These are phyloP conservation scores for Aspergillus avenaceus DNA, from an alignment of 495 filamentous ascomycete species.

Conservation along the genomic window DNA sequence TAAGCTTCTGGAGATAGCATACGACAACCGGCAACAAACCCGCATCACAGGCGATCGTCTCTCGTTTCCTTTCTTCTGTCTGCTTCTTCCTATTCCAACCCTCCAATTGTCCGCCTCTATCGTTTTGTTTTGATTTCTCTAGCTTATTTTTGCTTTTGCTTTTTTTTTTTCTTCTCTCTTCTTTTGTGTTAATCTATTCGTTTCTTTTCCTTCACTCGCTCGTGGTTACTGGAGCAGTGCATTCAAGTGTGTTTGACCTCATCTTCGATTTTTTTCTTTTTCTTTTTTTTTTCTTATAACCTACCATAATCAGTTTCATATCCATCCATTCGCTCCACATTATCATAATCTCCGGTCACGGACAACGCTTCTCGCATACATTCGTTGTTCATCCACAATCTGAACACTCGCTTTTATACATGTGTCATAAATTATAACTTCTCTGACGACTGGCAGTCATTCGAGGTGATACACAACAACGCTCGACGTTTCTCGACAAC, in stretches of 20 bases:
- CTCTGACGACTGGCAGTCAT: not conserved
- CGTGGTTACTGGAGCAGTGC: not conserved
- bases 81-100: no score
- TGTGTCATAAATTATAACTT: not conserved
- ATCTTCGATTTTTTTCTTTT: not conserved
- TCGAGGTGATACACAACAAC: no score
- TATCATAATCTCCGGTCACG: not conserved
- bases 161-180: not conserved
- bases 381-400: not conserved
- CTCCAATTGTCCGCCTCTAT: no score
- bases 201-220: not conserved
- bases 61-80: not conserved
- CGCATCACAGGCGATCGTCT: slow-evolving; percentile 1
- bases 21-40: not conserved
- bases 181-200: not conserved
- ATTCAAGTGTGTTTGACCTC: not conserved
- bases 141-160: not conserved
- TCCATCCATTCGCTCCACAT: not conserved
- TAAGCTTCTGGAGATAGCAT: slow-evolving; percentile 4
- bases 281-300: not conserved
- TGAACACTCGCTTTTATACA: slow-evolving; percentile 3
- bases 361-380: not conserved
- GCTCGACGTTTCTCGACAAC: no score
- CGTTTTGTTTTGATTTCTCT: no score
- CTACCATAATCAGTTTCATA: not conserved